Base-by-base conservation (phyloP, 169 alveolate species). In the Plasmodium yoelii region DNA sequence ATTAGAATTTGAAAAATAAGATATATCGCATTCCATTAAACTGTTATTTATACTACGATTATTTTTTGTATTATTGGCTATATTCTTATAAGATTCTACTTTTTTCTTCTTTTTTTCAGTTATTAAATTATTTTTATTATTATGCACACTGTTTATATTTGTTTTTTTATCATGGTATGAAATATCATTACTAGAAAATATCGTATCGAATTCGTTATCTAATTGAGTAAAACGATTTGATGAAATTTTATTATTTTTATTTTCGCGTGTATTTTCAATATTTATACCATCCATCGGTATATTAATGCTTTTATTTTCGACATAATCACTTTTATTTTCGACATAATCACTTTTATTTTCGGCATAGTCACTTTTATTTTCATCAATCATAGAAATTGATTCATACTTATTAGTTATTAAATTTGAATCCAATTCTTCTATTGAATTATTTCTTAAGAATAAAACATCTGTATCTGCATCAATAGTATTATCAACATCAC, bases 401-500 rank as follows among this genome's bases (percentile, higher is more conserved):
- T 42, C 60, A 59, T 80, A 80, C 28, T 80, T 80, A 10, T 80
- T 24, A 46, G 70, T 80, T 12, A 80, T 53, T 70, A 80, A 80
- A 67, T 80, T 80, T 5, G 72, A 80, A 55, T 80, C 90, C 53
- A 80, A 28, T 47, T 80, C 90, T 55, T 80, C 90, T 80, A 80
- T 80, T 19, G 73, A 80, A 46, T 65, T 80, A 67, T 63, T 65
- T 24, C 63, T 80, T 51, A 80, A 34, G 47, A 55, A 64, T 67
- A 67, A 46, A 67, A 55, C 67, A 12, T 77, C 88, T 63, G 77
- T 49, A 5, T 34, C 7, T 34, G 42, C 7, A 34, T 34, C 42
- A 34, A 34, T 4, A 34, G 42, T 34, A 34, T 34, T 34, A 34
- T 5, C 42, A 34, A 3, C 5, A 34, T 3, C 42, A 34, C 7